Evolutionary conservation across 2,329 filamentous ascomycete genomes (phyloP).

Genomic region (Trichoderma koningiopsis): DNA sequence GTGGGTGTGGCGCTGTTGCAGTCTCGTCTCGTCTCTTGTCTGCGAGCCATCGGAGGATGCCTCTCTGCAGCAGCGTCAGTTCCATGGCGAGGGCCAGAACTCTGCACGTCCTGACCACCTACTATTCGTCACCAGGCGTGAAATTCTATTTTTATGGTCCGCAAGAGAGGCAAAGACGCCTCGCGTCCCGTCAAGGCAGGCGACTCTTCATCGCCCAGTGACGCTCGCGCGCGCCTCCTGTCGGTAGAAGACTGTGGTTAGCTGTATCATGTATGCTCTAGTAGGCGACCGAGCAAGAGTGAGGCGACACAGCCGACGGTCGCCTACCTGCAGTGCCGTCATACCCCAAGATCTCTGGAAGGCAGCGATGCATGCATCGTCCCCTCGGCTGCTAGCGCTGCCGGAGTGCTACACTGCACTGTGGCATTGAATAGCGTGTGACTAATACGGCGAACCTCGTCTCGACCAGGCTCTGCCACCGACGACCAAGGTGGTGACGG

Average conservation of each 20-base stretch:
- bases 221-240: conserved; percentile 1
- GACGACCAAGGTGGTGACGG: background rate
- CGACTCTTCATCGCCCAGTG: background rate
- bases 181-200: background rate
- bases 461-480: background rate
- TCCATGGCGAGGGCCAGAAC: background rate
- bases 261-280: background rate
- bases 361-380: conserved; percentile 6
- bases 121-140: background rate
- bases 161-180: conserved; percentile 4
- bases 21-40: background rate
- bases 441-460: background rate
- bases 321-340: conserved; percentile 1
- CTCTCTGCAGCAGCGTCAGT: background rate
- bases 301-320: background rate
- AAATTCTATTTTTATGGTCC: conserved; percentile 7
- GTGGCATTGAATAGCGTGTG: background rate
- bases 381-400: conserved; percentile 13
- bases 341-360: conserved; percentile 16
- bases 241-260: conserved; percentile 10
- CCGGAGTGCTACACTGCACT: background rate
- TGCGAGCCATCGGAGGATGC: conserved; percentile 21
- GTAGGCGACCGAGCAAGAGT: background rate
- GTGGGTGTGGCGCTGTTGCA: conserved; percentile 12
- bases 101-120: background rate